These are phyloP conservation scores for Podila horticola DNA, from an alignment of 192 early-diverging fungal species.

Conservation along the genomic window DNA sequence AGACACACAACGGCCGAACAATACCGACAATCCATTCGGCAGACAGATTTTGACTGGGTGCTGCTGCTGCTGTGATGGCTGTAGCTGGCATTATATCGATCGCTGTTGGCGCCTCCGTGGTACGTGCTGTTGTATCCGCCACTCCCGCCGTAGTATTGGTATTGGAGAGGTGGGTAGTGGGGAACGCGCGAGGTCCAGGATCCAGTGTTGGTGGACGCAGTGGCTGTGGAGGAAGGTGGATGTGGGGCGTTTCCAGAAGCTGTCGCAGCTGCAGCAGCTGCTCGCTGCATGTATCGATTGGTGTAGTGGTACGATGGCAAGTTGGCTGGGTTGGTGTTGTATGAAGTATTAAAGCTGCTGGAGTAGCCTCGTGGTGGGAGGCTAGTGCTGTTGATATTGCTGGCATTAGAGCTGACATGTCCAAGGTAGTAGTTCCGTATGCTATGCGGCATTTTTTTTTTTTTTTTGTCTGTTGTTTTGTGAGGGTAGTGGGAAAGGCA, in stretches of 20 bases:
- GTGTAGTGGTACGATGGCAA: slow-evolving; percentile 14
- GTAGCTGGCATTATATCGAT: slow-evolving; percentile 16
- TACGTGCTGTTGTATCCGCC: slow-evolving; percentile 18
- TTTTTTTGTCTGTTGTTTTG: not conserved
- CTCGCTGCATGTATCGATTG: slow-evolving; percentile 8
- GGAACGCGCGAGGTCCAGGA: slow-evolving; percentile 12
- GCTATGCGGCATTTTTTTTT: not conserved
- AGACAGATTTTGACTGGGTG: slow-evolving; percentile 67
- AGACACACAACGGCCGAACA: slow-evolving; percentile 71
- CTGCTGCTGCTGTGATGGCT: slow-evolving; percentile 23
- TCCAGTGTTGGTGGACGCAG: not conserved
- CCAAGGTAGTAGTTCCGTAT: slow-evolving; percentile 1
- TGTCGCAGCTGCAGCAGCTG: not conserved
- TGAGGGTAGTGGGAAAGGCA: not conserved
- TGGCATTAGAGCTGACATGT: not conserved
- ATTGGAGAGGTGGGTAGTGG: slow-evolving; percentile 23
- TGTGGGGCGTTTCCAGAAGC: not conserved
- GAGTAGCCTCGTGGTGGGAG: slow-evolving; percentile 6
- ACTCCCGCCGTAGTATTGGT: slow-evolving; percentile 9
- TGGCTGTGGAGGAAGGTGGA: not conserved
- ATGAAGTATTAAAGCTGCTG: slow-evolving; percentile 18
- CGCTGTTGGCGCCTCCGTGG: slow-evolving; percentile 10
- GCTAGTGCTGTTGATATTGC: not conserved
- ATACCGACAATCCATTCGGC: slow-evolving; percentile 71
- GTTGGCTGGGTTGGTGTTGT: slow-evolving; percentile 20